Base-by-base conservation (phyloP, 768 basidiomycete species). In the Tephrocybe sp. region DNA sequence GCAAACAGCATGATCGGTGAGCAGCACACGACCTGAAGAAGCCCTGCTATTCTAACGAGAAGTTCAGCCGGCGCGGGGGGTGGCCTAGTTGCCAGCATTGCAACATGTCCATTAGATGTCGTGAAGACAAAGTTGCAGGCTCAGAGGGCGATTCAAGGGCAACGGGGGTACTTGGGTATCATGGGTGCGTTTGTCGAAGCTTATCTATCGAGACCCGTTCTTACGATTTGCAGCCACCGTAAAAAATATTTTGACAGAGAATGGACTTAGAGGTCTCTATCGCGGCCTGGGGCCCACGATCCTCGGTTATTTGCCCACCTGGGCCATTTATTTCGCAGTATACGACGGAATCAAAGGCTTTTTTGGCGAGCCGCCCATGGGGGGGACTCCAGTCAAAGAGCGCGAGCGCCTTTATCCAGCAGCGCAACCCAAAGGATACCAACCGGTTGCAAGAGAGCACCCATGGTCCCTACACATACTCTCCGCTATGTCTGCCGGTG, bases 241-340 rank as follows among this genome's bases (percentile, higher is more conserved):
- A 35, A 74, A 70, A 60, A 65, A 61, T 28, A 67, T 76, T 44
- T 60, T 70, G 18, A 53, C 53, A 78, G 82, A 81, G 52, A 88
- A 89, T 51, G 97, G 97, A 12, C 56, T 97, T 44, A 83, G 87
- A 47, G 97, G 97, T 12, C 75, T 98, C 53, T 99, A 99, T 70
- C 84, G 97, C 34, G 97, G 97, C n/a, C 79, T 99, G 16, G 95
- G 96, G 16, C 97, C 97, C 12, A 99, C 97, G 16, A 80, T 99
- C 48, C 78, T 95, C 7, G 97, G 97, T 12, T 98, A 99, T 71
- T 82, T 98, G 32, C 97, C 97, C 18, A 98, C 96, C 2, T 98
- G 95, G 97, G 97, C 94, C 21, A 98, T 98, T 59, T 98, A 98
- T 68, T 98, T 98, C 68, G 85, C 93, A 18, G 92, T 98, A 21